Percentiles rank a stretch among this genome's conserved stretches.
phyloP scores from a whole-genome alignment of 2,329 filamentous ascomycete species.

The Bimuria novae-zelandiae region DNA sequence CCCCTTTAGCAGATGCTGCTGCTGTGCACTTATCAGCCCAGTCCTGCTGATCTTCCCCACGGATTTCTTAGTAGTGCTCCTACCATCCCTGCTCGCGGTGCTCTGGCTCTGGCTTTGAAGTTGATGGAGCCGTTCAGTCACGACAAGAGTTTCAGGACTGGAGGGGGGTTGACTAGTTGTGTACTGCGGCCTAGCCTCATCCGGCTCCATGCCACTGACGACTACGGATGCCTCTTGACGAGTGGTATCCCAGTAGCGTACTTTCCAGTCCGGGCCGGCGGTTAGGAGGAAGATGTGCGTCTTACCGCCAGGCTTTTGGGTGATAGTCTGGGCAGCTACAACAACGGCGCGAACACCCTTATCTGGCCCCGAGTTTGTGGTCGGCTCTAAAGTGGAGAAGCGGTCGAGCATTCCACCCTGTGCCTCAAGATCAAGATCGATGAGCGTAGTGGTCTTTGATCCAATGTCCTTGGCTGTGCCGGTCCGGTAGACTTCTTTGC shows the following conservation, averaged over 20 bases:
- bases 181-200: constrained; percentile 76
- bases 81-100: constrained; percentile 26
- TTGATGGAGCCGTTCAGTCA: constrained; percentile 44
- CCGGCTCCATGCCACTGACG: constrained; percentile 74
- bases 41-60: constrained; percentile 61
- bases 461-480: constrained; percentile 47
- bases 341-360: constrained; percentile 76
- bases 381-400: constrained; percentile 69
- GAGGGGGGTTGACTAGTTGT: constrained; percentile 30
- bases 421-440: constrained; percentile 88
- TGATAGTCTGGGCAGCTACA: constrained; percentile 70
- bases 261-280: constrained; percentile 84
- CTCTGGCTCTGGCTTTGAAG: constrained; percentile 12
- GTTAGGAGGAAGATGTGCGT: constrained; percentile 80
- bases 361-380: constrained; percentile 59
- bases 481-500: constrained; percentile 83
- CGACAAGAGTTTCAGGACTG: constrained; percentile 47
- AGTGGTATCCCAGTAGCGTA: constrained; percentile 91
- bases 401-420: constrained; percentile 82
- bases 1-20: constrained; percentile 81
- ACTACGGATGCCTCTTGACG: constrained; percentile 78
- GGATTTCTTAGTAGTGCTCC: constrained; percentile 37
- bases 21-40: constrained; percentile 90
- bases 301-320: constrained; percentile 71
- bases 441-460: constrained; percentile 67